phyloP scores from a whole-genome alignment of 1,139 yeast species.

The Debaryomyces nepalensis region DNA sequence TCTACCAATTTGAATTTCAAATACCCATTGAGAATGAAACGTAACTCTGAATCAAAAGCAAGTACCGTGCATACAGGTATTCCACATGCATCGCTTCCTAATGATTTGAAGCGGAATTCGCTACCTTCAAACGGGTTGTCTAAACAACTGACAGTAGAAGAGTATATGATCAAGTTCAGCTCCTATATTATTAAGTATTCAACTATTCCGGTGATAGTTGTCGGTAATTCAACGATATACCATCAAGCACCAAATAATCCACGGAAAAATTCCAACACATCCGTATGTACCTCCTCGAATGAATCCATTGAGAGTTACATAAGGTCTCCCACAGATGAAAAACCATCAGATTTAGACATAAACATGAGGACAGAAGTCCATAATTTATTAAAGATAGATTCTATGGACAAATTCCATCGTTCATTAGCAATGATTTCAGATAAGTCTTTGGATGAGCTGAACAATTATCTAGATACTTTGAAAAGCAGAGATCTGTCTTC shows the following conservation, averaged over 20 bases:
- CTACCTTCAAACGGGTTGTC: neutral
- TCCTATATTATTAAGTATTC: conserved; percentile 48
- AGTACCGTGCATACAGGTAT: conserved; percentile 1
- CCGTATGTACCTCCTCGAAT: conserved; percentile 7
- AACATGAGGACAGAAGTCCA: conserved; percentile 4
- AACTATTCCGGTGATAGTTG: conserved; percentile 45
- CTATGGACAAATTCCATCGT: conserved; percentile 24
- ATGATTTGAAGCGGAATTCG: conserved; percentile 2
- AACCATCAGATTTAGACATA: conserved; percentile 1
- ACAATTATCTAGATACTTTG: conserved; percentile 27
- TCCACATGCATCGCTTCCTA: conserved; percentile 4
- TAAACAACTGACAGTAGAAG: conserved; percentile 15
- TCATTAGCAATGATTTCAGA: conserved; percentile 36
- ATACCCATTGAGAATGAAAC: conserved; percentile 41
- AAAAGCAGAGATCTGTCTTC: conserved; percentile 23
- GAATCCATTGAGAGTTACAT: conserved; percentile 11
- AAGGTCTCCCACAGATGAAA: conserved; percentile 3
- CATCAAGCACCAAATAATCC: conserved; percentile 2
- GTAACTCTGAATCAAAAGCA: conserved; percentile 17
- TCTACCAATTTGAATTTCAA: conserved; percentile 49
- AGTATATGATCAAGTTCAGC: conserved; percentile 41
- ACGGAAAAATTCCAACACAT: conserved; percentile 4
- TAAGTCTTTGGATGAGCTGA: conserved; percentile 32
- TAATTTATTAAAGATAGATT: conserved; percentile 5
- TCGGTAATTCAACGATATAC: conserved; percentile 32